Evolutionary conservation across 1,284 basidiomycete genomes (phyloP).

Genomic region (Coriolopsis trogii): DNA sequence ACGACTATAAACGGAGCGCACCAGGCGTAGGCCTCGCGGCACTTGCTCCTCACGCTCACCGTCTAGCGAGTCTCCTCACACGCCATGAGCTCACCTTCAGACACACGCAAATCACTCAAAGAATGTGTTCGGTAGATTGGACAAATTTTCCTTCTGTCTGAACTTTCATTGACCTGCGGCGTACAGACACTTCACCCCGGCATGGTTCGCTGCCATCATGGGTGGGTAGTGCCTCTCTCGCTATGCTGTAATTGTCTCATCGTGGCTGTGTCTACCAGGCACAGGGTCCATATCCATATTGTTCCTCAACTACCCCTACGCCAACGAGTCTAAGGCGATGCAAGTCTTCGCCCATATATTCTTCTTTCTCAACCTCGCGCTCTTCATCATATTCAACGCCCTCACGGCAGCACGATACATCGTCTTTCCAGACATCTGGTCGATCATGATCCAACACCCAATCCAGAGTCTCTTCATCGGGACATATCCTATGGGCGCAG

Average conservation of each 20-base stretch:
- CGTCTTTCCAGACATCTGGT: constrained; percentile 47
- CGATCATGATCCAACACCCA: constrained; percentile 47
- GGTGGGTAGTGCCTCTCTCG: constrained; percentile 13
- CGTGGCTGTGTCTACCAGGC: constrained; percentile 33
- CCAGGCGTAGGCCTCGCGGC: background rate
- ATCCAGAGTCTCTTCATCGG: constrained; percentile 64
- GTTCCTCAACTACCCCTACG: constrained; percentile 45
- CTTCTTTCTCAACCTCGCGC: constrained; percentile 55
- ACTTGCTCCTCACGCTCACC: background rate
- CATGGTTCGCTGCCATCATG: constrained; percentile 47
- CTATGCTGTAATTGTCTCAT: background rate
- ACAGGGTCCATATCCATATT: constrained; percentile 42
- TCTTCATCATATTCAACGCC: constrained; percentile 51
- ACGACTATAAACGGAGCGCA: background rate
- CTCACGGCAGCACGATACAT: constrained; percentile 48
- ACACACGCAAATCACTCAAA: constrained; percentile 9
- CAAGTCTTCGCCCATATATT: constrained; percentile 42
- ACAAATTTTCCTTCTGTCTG: background rate
- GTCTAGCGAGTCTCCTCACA: background rate
- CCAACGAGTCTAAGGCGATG: constrained; percentile 31
- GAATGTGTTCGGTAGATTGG: constrained; percentile 25
- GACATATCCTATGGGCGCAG: constrained; percentile 60
- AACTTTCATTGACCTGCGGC: background rate
- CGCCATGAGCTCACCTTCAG: constrained; percentile 2
- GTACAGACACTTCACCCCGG: constrained; percentile 47